Percentiles rank a stretch among this genome's conserved stretches.
These are phyloP conservation scores for Akanthomyces lecanii DNA, from an alignment of 2,329 filamentous ascomycete genomes.

Conservation along the genomic window DNA sequence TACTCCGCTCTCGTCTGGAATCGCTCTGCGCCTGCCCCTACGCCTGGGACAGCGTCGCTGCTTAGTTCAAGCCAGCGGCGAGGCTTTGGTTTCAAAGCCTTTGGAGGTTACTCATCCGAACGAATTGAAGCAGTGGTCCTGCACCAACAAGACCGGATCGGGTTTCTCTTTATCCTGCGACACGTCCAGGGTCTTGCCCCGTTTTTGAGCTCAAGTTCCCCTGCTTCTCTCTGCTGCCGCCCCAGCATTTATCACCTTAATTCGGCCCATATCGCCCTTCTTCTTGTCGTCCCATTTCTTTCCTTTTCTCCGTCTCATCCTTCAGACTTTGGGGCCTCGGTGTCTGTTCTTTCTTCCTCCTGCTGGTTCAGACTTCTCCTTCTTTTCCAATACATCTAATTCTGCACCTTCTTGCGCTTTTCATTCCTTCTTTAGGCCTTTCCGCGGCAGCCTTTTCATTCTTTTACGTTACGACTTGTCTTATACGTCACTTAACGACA, in stretches of 20 bases:
- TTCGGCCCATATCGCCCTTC: slow-evolving; percentile 13
- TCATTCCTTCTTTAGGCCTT: not conserved
- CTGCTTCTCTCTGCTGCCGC: not conserved
- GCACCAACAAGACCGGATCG: slow-evolving; percentile 13
- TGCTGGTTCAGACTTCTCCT: slow-evolving; percentile 57
- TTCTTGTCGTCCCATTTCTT: slow-evolving; percentile 22
- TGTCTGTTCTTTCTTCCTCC: slow-evolving; percentile 27
- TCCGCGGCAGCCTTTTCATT: not conserved
- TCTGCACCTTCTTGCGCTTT: not conserved
- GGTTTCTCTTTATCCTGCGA: slow-evolving; percentile 15
- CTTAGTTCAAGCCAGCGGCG: not conserved
- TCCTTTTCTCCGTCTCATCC: slow-evolving; percentile 21
- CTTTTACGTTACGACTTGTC: not conserved
- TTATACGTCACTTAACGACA: not conserved
- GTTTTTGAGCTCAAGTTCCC: slow-evolving; percentile 1
- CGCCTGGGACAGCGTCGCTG: not conserved
- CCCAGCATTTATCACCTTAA: slow-evolving; percentile 13
- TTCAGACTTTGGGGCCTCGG: slow-evolving; percentile 17
- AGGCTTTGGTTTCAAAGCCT: slow-evolving; percentile 13
- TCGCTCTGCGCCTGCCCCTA: not conserved
- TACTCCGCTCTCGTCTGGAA: not conserved
- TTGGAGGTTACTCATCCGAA: not conserved
- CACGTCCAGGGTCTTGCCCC: slow-evolving; percentile 11
- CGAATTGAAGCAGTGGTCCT: slow-evolving; percentile 13
- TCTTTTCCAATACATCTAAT: slow-evolving; percentile 28